These are phyloP conservation scores for Curvularia eragrostidis DNA, from an alignment of 2,329 filamentous ascomycete genomes.

Conservation along the genomic window DNA sequence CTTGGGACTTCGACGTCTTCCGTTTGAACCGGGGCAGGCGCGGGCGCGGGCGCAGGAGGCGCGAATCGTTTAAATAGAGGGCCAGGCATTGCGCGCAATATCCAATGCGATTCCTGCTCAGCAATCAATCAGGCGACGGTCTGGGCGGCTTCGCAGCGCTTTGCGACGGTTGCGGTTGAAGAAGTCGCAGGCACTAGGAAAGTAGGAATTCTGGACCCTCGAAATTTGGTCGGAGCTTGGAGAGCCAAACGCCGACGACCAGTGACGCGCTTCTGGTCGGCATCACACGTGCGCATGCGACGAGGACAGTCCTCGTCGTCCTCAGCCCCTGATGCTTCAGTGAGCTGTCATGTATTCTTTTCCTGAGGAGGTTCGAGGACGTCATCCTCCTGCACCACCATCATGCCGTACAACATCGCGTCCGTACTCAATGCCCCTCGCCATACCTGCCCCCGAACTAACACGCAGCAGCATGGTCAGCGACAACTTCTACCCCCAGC, in stretches of 20 bases:
- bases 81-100: constrained; percentile 51
- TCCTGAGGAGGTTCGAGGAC: constrained; percentile 23
- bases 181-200: constrained; percentile 21
- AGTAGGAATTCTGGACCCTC: constrained; percentile 27
- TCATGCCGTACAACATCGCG: constrained; percentile 75
- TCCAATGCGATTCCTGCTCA: neutral
- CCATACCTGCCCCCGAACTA: constrained; percentile 11
- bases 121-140: neutral
- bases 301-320: neutral
- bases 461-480: constrained; percentile 76
- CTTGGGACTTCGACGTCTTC: constrained; percentile 6
- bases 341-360: constrained; percentile 34
- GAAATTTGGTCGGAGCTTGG: constrained; percentile 39
- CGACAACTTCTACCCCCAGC: constrained; percentile 99
- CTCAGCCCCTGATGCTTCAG: constrained; percentile 9
- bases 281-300: constrained; percentile 6
- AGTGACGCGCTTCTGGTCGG: constrained; percentile 28
- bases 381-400: constrained; percentile 28
- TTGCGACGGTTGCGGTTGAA: constrained; percentile 3
- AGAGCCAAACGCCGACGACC: constrained; percentile 34
- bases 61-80: constrained; percentile 57
- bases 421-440: constrained; percentile 48
- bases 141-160: neutral
- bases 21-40: constrained; percentile 3
- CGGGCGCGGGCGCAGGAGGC: constrained; percentile 40